Conservation (phyloP, 1,284 basidiomycete genomes). For the Taiwanofungus camphoratus region DNA sequence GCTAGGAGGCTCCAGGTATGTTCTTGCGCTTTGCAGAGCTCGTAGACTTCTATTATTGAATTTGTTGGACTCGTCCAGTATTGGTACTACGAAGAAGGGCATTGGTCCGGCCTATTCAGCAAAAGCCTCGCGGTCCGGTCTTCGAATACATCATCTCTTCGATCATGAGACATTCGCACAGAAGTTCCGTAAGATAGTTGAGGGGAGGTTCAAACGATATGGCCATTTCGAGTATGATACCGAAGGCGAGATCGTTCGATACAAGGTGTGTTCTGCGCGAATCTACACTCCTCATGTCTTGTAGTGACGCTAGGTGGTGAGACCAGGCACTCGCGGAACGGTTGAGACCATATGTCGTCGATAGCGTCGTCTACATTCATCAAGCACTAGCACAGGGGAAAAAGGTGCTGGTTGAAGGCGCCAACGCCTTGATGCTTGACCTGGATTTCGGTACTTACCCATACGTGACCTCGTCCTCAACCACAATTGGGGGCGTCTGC, state of each 20-base stretch:
- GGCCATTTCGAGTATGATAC: slow-evolving; percentile 99
- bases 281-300: background rate
- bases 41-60: no score
- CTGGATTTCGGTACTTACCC: slow-evolving; percentile 98
- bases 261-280: slow-evolving; percentile 58
- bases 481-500: slow-evolving; percentile 91
- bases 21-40: background rate
- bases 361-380: slow-evolving; percentile 86
- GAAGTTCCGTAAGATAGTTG: slow-evolving; percentile 95
- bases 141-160: slow-evolving; percentile 95
- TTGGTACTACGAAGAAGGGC: slow-evolving; percentile 97
- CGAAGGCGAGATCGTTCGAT: slow-evolving; percentile 90
- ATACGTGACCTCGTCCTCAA: slow-evolving; percentile 92
- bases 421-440: slow-evolving; percentile 98
- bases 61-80: slow-evolving; percentile 60
- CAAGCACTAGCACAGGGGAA: slow-evolving; percentile 72
- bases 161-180: slow-evolving; percentile 81
- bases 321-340: slow-evolving; percentile 79
- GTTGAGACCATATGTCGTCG: slow-evolving; percentile 84
- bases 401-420: slow-evolving; percentile 89
- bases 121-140: slow-evolving; percentile 93
- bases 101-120: slow-evolving; percentile 98
- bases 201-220: slow-evolving; percentile 97
- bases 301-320: slow-evolving; percentile 1
- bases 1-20: slow-evolving; percentile 82